Conservation (phyloP, 2,329 filamentous ascomycete genomes). For the Peltaster fructicola region DNA sequence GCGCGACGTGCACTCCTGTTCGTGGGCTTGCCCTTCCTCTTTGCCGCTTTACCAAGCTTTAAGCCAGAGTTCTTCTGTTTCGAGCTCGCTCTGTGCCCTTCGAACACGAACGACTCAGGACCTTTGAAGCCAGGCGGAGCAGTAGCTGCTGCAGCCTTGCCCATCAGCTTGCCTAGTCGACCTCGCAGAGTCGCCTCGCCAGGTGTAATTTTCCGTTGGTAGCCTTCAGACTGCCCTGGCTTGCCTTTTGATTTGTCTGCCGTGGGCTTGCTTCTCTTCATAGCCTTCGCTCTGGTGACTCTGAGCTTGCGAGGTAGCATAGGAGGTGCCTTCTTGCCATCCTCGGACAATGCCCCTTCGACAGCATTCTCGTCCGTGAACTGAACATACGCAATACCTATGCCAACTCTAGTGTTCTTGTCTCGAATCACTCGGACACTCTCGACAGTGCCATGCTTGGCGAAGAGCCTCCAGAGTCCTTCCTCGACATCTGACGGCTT, state of each 20-base stretch:
- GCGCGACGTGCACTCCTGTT: conserved; percentile 27
- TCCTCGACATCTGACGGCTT: conserved; percentile 75
- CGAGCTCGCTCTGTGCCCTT: conserved; percentile 56
- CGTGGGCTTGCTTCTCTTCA: conserved; percentile 29
- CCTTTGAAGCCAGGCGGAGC: conserved; percentile 28
- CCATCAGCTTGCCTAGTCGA: conserved; percentile 57
- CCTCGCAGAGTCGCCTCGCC: conserved; percentile 55
- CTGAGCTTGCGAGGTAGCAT: conserved; percentile 80
- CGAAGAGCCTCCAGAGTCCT: conserved; percentile 72
- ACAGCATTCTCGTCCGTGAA: conserved; percentile 78
- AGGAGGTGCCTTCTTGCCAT: conserved; percentile 85
- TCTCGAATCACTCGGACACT: conserved; percentile 87
- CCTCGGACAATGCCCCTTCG: conserved; percentile 71
- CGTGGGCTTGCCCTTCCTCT: conserved; percentile 29
- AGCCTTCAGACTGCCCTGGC: conserved; percentile 25
- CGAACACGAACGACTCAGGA: conserved; percentile 60
- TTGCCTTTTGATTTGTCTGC: conserved; percentile 13
- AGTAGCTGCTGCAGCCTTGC: conserved; percentile 43
- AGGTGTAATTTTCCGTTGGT: conserved; percentile 52
- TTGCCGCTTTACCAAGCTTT: conserved; percentile 23
- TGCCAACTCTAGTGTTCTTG: conserved; percentile 76
- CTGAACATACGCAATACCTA: conserved; percentile 95
- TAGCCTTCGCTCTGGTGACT: conserved; percentile 68
- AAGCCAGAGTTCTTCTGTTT: conserved; percentile 47
- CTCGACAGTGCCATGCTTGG: conserved; percentile 65